Conservation (phyloP, 768 basidiomycete species). For the Agaricus subrufescens region DNA sequence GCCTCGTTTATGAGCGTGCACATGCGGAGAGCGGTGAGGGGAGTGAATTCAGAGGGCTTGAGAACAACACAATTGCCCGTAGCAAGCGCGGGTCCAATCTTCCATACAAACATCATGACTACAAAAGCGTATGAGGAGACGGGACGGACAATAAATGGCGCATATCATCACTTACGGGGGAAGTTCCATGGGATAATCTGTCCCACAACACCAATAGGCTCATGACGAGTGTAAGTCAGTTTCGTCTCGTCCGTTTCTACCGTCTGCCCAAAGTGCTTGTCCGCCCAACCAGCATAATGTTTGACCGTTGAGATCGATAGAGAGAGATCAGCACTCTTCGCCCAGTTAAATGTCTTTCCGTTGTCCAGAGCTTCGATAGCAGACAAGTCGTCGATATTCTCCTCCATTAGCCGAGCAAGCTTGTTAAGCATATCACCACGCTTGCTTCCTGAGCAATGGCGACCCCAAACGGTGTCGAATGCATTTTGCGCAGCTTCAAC, state of each 20-base stretch:
- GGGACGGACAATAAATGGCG: neutral
- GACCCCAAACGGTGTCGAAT: conserved; percentile 61
- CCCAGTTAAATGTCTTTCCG: conserved; percentile 51
- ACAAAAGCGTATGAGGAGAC: neutral
- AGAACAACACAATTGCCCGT: conserved; percentile 76
- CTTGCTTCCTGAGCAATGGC: conserved; percentile 41
- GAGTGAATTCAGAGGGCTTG: conserved; percentile 79
- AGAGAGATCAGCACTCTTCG: conserved; percentile 44
- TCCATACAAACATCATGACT: conserved; percentile 67
- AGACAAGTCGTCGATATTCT: conserved; percentile 23
- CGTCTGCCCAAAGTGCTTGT: conserved; percentile 70
- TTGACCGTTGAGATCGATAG: conserved; percentile 44
- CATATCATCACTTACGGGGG: conserved; percentile 33
- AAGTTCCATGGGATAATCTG: conserved; percentile 48
- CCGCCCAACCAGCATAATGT: conserved; percentile 86
- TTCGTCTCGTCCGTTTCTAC: conserved; percentile 44
- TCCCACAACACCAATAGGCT: conserved; percentile 22
- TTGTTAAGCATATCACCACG: conserved; percentile 26
- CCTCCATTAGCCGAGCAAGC: conserved; percentile 25
- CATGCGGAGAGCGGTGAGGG: conserved; percentile 59
- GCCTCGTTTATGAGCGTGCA: conserved; percentile 60
- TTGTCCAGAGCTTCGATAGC: conserved; percentile 66
- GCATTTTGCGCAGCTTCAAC: conserved; percentile 58
- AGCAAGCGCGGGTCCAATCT: conserved; percentile 78
- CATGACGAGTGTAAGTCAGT: conserved; percentile 23